Evolutionary conservation across 495 filamentous ascomycete species (phyloP), one percentile per base, ranked within the genome.

Genomic region (Sordaria brevicollis): DNA sequence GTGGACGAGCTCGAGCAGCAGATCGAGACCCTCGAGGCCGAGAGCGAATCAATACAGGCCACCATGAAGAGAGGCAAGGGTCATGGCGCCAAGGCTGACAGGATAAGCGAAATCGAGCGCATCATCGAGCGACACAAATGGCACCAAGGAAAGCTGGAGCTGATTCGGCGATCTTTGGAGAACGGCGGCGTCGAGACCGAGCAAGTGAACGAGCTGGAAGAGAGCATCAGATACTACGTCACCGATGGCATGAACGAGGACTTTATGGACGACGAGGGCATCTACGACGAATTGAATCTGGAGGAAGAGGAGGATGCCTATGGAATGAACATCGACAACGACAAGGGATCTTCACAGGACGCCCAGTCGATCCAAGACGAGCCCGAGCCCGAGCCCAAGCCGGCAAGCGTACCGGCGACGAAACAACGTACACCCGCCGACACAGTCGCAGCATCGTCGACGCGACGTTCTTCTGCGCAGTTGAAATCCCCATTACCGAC

Each of bases 21-120:
- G 79, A 93, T 98, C 78, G 95, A 99, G 70, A 85, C 88, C 17
- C 86, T 93, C 76, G 95, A 99, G 81, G 94, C 93, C 15, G 95
- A 99, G 78, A 87, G 90, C 71, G 96, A 97, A 78, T 82, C 87
- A 38, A 83, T 99, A 79, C 91, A 94, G 70, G 92, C 90, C 17
- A 94, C 90, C 35, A 86, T 97, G 81, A 98, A 97, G 84, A 98
- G 96, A 80, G 90, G 92, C 66, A 98, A 97, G 80, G 92, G 90
- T 72, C 92, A 97, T 67, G 75, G 84, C 29, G 82, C 86, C 70
- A 97, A 94, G 79, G 89, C 91, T 7, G 94, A 97, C 70, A 89
- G 95, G 65, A 86, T 97, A 82, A 88, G 91, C 19, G 91, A 94
- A 76, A 91, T 99, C 67, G 89, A 94, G 72, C 86, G 85, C 69